Evolutionary conservation across 495 filamentous ascomycete species (phyloP), one percentile per base, ranked within the genome.

Genomic region (Lasiosphaeria hispida): DNA sequence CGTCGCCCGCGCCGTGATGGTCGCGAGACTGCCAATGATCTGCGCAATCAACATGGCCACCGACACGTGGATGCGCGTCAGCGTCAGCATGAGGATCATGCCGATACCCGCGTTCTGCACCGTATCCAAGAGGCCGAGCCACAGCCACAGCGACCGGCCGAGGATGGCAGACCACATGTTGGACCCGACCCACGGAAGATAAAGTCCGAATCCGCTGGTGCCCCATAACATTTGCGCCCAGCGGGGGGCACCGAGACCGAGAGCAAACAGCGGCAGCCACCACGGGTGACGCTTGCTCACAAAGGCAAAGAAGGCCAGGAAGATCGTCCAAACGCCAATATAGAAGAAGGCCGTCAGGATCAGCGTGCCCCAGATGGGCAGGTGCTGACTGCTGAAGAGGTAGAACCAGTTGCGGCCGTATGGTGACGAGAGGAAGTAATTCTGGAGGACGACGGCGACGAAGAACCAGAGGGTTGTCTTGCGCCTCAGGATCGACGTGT

Each of bases 161-260:
- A 80, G 59, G 2, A 85, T 58, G 0, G 84, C 79, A n/a, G 73
- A 71, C 1, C 70, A 70, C 1, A 76, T 60, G 0, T 75, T 69
- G 11, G 69, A 57, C 4, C 77, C 78, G 3, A 68, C 75, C 83
- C 82, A 86, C 0, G 84, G 84, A 1, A 86, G 67, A 58, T 77
- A 87, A 5, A 68, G 50, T 1, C 81, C 84, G 57, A 82, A 75
- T 38, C 74, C 74, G 0, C 78, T 81, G 0, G 73, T 77, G 13
- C 72, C 75, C 84, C 84, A 87, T 43, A 84, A 71, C 65, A 83
- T 84, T 67, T 86, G 84, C 18, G 74, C 75, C 83, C 84, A 87
- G 18, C 82, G 70, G 0, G 84, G 84, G 0, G 80, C 78, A 9
- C 81, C 80, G 7, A 87, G 72, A 38, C 82, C 81, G 57, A 85